A percentile compares a stretch with the other conserved stretches of the same genome.
These are phyloP conservation scores for Neurospora discreta DNA, from an alignment of 495 filamentous ascomycete genomes.

Conservation along the genomic window DNA sequence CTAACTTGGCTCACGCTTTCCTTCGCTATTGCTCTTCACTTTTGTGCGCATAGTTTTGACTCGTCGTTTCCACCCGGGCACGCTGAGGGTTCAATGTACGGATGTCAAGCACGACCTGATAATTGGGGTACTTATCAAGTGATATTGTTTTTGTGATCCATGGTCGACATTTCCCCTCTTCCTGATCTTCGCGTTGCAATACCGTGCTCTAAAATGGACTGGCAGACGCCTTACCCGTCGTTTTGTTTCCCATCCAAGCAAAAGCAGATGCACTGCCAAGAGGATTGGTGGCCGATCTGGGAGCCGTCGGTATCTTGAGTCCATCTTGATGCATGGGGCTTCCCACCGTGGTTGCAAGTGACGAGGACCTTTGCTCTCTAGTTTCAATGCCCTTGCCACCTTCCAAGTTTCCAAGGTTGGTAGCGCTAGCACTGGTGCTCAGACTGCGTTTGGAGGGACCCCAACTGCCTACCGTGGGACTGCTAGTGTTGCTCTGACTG, in stretches of 20 bases:
- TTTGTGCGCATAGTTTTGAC: neutral
- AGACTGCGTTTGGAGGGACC: slow-evolving; percentile 25
- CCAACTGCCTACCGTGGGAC: slow-evolving; percentile 27
- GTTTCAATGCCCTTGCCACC: slow-evolving; percentile 1
- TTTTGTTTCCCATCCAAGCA: slow-evolving; percentile 54
- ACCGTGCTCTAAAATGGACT: neutral
- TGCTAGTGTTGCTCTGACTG: slow-evolving; percentile 15
- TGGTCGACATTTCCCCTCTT: neutral
- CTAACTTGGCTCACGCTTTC: neutral
- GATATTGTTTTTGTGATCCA: neutral
- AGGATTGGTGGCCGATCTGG: slow-evolving; percentile 54
- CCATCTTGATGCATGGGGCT: slow-evolving; percentile 6
- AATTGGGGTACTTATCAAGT: neutral
- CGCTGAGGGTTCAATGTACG: neutral
- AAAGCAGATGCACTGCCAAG: slow-evolving; percentile 91
- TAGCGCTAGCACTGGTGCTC: slow-evolving; percentile 8
- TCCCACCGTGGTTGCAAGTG: slow-evolving; percentile 1
- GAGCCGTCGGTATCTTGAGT: slow-evolving; percentile 23
- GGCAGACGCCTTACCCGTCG: neutral
- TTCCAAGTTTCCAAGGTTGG: neutral
- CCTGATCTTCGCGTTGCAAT: neutral
- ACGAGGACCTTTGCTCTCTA: slow-evolving; percentile 18
- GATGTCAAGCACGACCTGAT: neutral
- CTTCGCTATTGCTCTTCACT: neutral
- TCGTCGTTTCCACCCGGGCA: neutral